Evolutionary conservation across 495 filamentous ascomycete species (phyloP), one percentile per base, ranked within the genome.

Genomic region (Penicillium cinerascens): DNA sequence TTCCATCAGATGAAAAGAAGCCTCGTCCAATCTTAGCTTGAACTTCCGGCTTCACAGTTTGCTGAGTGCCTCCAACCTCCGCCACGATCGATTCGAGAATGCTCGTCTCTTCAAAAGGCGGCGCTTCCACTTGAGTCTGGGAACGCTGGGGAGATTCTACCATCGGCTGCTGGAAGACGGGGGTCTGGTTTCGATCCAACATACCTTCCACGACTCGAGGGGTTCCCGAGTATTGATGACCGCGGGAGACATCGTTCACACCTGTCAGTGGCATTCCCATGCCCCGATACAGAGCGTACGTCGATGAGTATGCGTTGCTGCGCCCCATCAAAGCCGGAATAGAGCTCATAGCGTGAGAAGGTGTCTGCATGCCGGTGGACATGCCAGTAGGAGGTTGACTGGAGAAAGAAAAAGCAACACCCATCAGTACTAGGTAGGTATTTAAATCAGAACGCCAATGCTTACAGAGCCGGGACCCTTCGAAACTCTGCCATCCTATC

Each of bases 11-110:
- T 37, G 85, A 76, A 67, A 97, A 96, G 74, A 96, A 95, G 1
- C 92, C 92, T 62, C 96, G 95, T 62, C 95, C 91, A 50, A 96
- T 92, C 58, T 87, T 86, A 6, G 89, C 90, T 45, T 86, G 78
- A 55, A 97, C 89, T 22, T 91, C 87, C 5, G 88, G 81, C 51
- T 82, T 85, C 47, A 96, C 78, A 5, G 73, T 70, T 6, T 82
- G 80, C 44, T 64, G 59, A 10, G 54, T 44, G 6, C 47, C 52
- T 43, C 54, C 56, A 33, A 60, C 56, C 46, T 87, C 73, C 29
- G 83, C 81, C 35, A 81, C 69, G 25, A 92, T 74, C 13, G 73
- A 65, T 33, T 86, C 79, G 18, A 87, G 70, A 9, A 75, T 59
- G 15, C 74, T 75, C 27, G 88, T 84, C 3, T 80, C 61, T 38